A percentile compares a stretch with the other conserved stretches of the same genome.
Evolutionary conservation across 495 filamentous ascomycete genomes (phyloP).

Genomic region (Tuber magnatum): DNA sequence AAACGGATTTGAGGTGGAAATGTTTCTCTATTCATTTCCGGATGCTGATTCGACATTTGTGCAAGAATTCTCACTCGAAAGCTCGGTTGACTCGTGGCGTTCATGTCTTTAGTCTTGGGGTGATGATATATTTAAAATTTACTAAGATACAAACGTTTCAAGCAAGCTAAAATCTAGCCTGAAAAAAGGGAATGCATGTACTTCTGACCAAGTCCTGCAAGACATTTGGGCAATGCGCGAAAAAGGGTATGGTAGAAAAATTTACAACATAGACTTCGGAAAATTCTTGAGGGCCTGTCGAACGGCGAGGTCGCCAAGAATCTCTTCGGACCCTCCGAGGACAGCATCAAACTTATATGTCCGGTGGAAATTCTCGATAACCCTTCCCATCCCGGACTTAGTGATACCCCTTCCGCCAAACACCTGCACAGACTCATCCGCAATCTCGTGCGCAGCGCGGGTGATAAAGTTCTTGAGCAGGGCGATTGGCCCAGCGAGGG

Average conservation of each 20-base stretch:
- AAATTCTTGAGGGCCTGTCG: slow-evolving; percentile 74
- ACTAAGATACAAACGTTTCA: not conserved
- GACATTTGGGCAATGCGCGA: not conserved
- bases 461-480: slow-evolving; percentile 75
- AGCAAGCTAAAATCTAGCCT: not conserved
- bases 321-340: slow-evolving; percentile 76
- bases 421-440: slow-evolving; percentile 76
- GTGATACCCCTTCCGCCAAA: slow-evolving; percentile 78
- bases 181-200: not conserved
- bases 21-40: too few species aligned
- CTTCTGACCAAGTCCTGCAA: not conserved
- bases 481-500: slow-evolving; percentile 73
- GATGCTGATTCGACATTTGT: not conserved
- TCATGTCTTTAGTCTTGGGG: not conserved
- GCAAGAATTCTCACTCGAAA: not conserved
- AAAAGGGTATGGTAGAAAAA: not conserved
- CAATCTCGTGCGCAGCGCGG: slow-evolving; percentile 69
- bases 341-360: slow-evolving; percentile 89
- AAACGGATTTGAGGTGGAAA: too few species aligned
- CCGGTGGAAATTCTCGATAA: slow-evolving; percentile 73
- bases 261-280: slow-evolving; percentile 72
- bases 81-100: not conserved
- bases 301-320: slow-evolving; percentile 73
- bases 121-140: not conserved
- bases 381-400: slow-evolving; percentile 71